Base-by-base conservation (phyloP, 108 stramenopile genomes). In the Cyclostephanos tholiformis region DNA sequence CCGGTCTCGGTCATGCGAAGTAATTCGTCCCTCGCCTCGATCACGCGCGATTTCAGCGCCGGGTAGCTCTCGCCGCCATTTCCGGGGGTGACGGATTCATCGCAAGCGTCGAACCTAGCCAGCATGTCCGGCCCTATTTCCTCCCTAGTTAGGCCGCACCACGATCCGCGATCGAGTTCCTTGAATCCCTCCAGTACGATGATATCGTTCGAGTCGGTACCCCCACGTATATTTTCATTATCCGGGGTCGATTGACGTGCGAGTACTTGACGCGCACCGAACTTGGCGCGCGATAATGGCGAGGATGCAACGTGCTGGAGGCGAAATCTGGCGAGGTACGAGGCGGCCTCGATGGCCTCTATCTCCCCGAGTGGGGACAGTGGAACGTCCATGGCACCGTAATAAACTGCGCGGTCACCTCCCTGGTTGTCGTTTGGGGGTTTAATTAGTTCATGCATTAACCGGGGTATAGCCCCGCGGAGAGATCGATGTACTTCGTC, bases 341-440 rank as follows among this genome's bases (percentile, higher is more conserved):
- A 44, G 3, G 76, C 95, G 14, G 95, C 95, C 36, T 91, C 95
- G 36, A 72, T 84, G 26, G 95, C 95, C 71, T 95, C 95, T 27
- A 67, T 44, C 73, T 95, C 87, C 13, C 95, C 95, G 43, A 96
- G 77, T 22, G 84, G 86, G n/a, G 88, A 89, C 16, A 96, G 86
- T 2, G 88, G 53, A 14, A 96, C 95, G 66, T 96, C 95, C 86
- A 92, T 76, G 39, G 90, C 79, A 11, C 95, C 95, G 56, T 96
- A 96, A 56, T 84, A 91, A 8, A 96, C 95, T 30, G 92, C 75
- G n/a, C 90, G 84, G 67, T 88, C 88, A 30, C 88, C 92, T 53
- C 95, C 85, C 77, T 78, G 44, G 44, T 46, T 46, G 16, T 46
- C 16, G 16, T 46, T 46, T 14, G 14, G 13, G 0, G 44, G 9